These are phyloP conservation scores for Sarcomyxa edulis DNA, from an alignment of 768 basidiomycete species.

Conservation along the genomic window DNA sequence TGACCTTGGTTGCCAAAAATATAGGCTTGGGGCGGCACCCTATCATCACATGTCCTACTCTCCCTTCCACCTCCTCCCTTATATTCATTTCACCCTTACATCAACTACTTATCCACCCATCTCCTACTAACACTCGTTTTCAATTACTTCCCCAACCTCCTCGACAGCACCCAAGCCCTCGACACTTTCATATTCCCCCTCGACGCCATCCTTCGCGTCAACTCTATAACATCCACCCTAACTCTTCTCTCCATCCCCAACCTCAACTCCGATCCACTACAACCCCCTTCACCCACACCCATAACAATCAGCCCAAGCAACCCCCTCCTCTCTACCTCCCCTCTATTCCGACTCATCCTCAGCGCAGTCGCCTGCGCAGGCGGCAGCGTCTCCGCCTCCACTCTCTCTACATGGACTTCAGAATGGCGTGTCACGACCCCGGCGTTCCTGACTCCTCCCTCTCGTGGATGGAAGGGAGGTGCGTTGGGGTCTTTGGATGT, in stretches of 20 bases:
- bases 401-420: constrained; percentile 35
- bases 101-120: constrained; percentile 44
- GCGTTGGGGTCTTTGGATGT: constrained; percentile 38
- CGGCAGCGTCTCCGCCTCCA: constrained; percentile 38
- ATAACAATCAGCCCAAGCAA: constrained; percentile 14
- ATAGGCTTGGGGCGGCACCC: constrained; percentile 43
- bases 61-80: constrained; percentile 40
- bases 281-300: constrained; percentile 20
- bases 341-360: constrained; percentile 40
- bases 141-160: constrained; percentile 27
- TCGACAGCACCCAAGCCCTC: constrained; percentile 12
- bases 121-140: constrained; percentile 37
- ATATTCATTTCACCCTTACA: constrained; percentile 36
- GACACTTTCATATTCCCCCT: constrained; percentile 44
- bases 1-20: background rate
- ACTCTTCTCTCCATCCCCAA: constrained; percentile 28
- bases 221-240: constrained; percentile 24
- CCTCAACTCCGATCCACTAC: too few relatives aligned
- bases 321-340: constrained; percentile 28
- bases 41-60: constrained; percentile 37
- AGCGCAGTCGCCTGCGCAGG: constrained; percentile 42
- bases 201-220: constrained; percentile 42
- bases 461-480: constrained; percentile 17
- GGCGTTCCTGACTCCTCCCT: constrained; percentile 24
- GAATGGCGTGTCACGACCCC: constrained; percentile 42